Base-by-base conservation (phyloP, 2,329 filamentous ascomycete genomes). In the Hypoxylon rubiginosum region DNA sequence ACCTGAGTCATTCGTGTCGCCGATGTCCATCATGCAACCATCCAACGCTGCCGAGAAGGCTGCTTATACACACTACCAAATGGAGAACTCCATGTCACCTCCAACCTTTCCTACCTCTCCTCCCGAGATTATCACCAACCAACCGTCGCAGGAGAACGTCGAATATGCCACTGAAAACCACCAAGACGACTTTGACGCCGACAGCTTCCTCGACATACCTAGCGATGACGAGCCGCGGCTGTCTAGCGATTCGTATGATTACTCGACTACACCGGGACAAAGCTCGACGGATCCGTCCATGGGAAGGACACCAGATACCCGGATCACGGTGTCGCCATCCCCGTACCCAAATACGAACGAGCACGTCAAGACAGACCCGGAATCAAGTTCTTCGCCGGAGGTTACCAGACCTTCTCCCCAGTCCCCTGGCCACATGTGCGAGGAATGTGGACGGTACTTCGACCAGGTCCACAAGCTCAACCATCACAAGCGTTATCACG, bases 401-500 rank as follows among this genome's bases (percentile, higher is more conserved):
- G 63, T 64, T 11, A 69, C 72, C 4, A 72, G 62, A 28, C 68
- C n/a, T n/a, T n/a, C 73, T 7, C 69, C 73, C 4, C 66, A 69
- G 28, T 55, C 70, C 2, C 64, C 67, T 32, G 46, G 56, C 13
- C 59, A 73, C 9, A 75, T 74, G 3, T 84, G 82, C 63, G 79
- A 82, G 15, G 76, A 82, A 36, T 84, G 82, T 62, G 75, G 78
- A 17, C 79, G 82, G 32, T 74, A 77, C 0, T 89, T 89, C 70
- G 85, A 88, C 62, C 85, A 88, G 72, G 80, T 85, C 9, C 86
- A 89, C 67, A 88, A 89, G 71, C 80, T 89, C 17, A 89, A 88
- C 68, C 87, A 89, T 62, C 87, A 89, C 72, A 86, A 85, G 68
- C 82, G 87, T 17, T 89, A 89, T 54, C 87, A 89, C 73, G 86